A percentile compares a stretch with the other conserved stretches of the same genome.
Conservation (phyloP, 73 alveolate genomes). For the Blepharisma stoltei region DNA sequence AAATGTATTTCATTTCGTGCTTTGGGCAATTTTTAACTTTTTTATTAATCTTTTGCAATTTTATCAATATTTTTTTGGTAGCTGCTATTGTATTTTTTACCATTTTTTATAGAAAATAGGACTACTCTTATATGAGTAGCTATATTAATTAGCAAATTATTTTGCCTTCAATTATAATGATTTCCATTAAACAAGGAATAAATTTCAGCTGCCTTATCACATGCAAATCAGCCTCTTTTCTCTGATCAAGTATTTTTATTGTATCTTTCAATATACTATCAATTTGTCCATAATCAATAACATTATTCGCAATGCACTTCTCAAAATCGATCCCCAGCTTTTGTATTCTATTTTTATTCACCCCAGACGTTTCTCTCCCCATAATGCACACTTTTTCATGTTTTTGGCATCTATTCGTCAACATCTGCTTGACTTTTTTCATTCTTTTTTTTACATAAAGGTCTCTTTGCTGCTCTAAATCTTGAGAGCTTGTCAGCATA, state of each 20-base stretch:
- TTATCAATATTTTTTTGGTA: no score
- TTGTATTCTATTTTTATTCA: slow-evolving; percentile 76
- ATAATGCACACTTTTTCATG: slow-evolving; percentile 81
- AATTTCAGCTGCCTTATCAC: slow-evolving; percentile 76
- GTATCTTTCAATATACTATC: slow-evolving; percentile 77
- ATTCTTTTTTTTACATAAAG: slow-evolving; percentile 74
- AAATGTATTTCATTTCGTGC: slow-evolving; percentile 75
- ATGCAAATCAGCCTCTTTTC: slow-evolving; percentile 82
- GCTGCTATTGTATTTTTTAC: no score
- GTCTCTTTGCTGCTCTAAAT: slow-evolving; percentile 70
- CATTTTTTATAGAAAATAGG: no score
- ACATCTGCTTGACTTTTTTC: slow-evolving; percentile 74
- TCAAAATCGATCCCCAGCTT: slow-evolving; percentile 85
- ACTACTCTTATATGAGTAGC: no score
- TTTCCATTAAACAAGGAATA: slow-evolving; percentile 80
- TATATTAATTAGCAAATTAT: no score
- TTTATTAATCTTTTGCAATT: no score
- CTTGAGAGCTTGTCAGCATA: slow-evolving; percentile 69
- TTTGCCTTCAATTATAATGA: no score
- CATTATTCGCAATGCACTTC: slow-evolving; percentile 58
- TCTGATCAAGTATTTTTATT: slow-evolving; percentile 71
- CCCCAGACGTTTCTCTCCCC: slow-evolving; percentile 82
- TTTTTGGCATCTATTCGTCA: slow-evolving; percentile 64
- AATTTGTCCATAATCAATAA: slow-evolving; percentile 69
- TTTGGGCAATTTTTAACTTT: slow-evolving; percentile 78